These are phyloP conservation scores for Camelina laxa DNA, from an alignment of 345 rosid genomes.

Conservation along the genomic window DNA sequence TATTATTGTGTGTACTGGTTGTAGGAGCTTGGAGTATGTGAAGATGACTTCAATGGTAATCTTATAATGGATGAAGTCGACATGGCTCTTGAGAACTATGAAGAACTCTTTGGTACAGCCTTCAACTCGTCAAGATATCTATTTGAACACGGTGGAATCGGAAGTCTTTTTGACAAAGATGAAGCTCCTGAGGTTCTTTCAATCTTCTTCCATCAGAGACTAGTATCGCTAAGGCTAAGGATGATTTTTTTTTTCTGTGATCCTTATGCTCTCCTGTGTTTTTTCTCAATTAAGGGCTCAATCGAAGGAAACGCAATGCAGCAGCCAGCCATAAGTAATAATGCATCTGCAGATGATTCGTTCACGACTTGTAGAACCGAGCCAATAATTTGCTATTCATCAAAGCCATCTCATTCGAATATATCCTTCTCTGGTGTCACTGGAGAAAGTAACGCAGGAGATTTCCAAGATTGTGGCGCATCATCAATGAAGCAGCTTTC, in stretches of 20 bases:
- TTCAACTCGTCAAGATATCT: constrained; percentile 79
- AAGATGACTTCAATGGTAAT: constrained; percentile 63
- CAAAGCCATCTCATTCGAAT: constrained; percentile 61
- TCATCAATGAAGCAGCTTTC: constrained; percentile 59
- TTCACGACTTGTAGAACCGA: constrained; percentile 80
- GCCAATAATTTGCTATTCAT: constrained; percentile 62
- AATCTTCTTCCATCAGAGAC: background rate
- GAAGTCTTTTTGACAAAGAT: constrained; percentile 75
- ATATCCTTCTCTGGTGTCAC: constrained; percentile 84
- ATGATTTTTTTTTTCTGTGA: background rate
- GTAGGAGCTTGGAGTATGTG: constrained; percentile 35
- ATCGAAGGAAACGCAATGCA: constrained; percentile 51
- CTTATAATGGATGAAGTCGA: constrained; percentile 83
- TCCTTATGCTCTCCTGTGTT: background rate
- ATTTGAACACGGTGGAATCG: constrained; percentile 82
- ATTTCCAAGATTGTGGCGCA: constrained; percentile 90
- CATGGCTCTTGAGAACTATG: constrained; percentile 81
- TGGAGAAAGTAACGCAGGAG: constrained; percentile 71
- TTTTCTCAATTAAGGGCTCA: constrained; percentile 25
- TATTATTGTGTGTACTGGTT: background rate
- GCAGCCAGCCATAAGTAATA: constrained; percentile 78
- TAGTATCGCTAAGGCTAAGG: background rate
- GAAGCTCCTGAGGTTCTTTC: constrained; percentile 38
- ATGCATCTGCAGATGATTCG: constrained; percentile 87
- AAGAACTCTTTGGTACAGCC: constrained; percentile 88